Conservation (phyloP, 768 basidiomycete genomes). For the Leccinum variicolor region DNA sequence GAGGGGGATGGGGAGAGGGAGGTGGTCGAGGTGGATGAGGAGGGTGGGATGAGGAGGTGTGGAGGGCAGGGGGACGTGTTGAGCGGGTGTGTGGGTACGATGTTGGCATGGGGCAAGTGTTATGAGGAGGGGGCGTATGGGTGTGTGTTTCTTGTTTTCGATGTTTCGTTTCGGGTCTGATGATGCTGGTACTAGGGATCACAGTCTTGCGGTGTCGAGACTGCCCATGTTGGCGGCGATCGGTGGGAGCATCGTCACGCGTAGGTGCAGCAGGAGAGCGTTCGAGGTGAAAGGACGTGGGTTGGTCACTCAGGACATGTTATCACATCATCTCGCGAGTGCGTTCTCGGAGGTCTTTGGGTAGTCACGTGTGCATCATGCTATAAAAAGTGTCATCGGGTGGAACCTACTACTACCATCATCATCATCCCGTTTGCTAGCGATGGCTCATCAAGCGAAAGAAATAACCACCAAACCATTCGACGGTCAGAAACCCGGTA, state of each 20-base stretch:
- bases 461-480: constrained; percentile 81
- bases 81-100: constrained; percentile 81
- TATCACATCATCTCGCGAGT: constrained; percentile 54
- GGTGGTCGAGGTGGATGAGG: constrained; percentile 59
- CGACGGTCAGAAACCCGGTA: constrained; percentile 96
- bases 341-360: constrained; percentile 72
- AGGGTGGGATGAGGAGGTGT: constrained; percentile 87
- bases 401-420: not conserved
- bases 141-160: constrained; percentile 34
- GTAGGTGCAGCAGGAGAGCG: constrained; percentile 74
- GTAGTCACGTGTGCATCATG: constrained; percentile 27
- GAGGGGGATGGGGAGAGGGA: constrained; percentile 51
- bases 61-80: constrained; percentile 97
- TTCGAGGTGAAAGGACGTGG: constrained; percentile 75
- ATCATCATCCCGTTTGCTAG: not conserved
- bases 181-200: constrained; percentile 39
- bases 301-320: constrained; percentile 80
- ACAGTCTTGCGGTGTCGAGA: constrained; percentile 51
- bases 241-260: constrained; percentile 85
- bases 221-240: constrained; percentile 84
- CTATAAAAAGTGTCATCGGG: not conserved
- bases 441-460: constrained; percentile 50
- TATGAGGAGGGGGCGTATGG: constrained; percentile 84
- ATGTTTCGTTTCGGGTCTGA: constrained; percentile 1
- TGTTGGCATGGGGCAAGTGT: constrained; percentile 94